phyloP scores from a whole-genome alignment of 768 basidiomycete species.

The Clavaria fumosa region DNA sequence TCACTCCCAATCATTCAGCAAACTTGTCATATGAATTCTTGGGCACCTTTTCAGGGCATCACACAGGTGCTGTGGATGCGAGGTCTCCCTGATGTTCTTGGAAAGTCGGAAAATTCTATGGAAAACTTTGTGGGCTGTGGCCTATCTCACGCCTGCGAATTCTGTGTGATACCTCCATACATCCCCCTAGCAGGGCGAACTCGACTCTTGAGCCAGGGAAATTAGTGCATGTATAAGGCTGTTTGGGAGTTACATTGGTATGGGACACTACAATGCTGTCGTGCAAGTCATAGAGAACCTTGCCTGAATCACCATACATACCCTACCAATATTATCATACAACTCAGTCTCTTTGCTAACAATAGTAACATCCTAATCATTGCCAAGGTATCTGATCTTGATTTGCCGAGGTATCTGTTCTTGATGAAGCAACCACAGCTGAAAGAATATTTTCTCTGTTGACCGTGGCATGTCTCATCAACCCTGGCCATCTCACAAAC shows the following conservation, averaged over 20 bases:
- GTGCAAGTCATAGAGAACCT: constrained; percentile 94
- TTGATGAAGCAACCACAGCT: constrained; percentile 91
- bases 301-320: constrained; percentile 91
- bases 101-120: constrained; percentile 74
- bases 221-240: constrained; percentile 67
- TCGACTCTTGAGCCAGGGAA: constrained; percentile 56
- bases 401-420: too few relatives aligned
- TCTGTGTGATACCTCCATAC: constrained; percentile 54
- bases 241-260: constrained; percentile 90
- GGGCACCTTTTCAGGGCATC: constrained; percentile 81
- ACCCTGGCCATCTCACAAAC: constrained; percentile 81
- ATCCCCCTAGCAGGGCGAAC: constrained; percentile 67
- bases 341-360: constrained; percentile 90
- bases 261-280: constrained; percentile 93
- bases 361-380: constrained; percentile 88
- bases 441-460: constrained; percentile 75
- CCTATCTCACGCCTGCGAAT: constrained; percentile 56
- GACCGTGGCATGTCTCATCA: constrained; percentile 76
- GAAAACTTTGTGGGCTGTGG: constrained; percentile 76
- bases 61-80: constrained; percentile 80
- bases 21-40: constrained; percentile 64
- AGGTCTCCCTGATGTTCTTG: constrained; percentile 72
- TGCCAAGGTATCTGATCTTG: constrained; percentile 94
- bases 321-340: constrained; percentile 97
- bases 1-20: constrained; percentile 48